phyloP scores from a whole-genome alignment of 2,329 filamentous ascomycete genomes.

The Trichophyton benhamiae region DNA sequence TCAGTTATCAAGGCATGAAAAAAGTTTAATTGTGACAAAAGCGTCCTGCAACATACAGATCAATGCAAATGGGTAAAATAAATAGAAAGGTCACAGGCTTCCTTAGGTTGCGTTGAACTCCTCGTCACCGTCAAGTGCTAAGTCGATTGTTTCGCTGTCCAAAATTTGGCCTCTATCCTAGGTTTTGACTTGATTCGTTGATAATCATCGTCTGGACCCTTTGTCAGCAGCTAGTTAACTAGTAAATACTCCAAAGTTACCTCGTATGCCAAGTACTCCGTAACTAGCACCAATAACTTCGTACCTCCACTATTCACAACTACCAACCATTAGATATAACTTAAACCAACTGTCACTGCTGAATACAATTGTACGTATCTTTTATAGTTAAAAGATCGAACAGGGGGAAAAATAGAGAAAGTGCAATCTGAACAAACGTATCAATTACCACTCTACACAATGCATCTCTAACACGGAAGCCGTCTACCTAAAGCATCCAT shows the following conservation, averaged over 20 bases:
- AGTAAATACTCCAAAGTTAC: too few relatives aligned
- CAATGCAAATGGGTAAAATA: neutral
- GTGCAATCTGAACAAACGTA: too few relatives aligned
- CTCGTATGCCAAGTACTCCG: too few relatives aligned
- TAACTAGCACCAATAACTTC: too few relatives aligned
- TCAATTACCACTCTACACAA: neutral
- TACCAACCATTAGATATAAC: too few relatives aligned
- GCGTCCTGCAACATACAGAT: neutral
- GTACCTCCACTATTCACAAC: too few relatives aligned
- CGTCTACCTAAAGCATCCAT: neutral
- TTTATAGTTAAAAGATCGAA: neutral
- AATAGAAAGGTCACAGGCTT: neutral
- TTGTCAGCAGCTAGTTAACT: neutral
- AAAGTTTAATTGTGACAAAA: neutral
- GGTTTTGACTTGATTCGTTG: neutral
- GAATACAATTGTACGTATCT: too few relatives aligned
- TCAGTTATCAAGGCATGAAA: neutral
- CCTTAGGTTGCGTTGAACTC: neutral
- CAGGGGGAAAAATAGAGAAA: neutral
- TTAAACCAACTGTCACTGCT: too few relatives aligned
- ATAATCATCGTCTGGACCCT: neutral
- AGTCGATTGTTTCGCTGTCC: neutral
- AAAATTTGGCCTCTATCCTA: neutral
- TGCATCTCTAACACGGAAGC: neutral
- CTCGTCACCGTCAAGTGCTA: neutral